A percentile compares a stretch with the other conserved stretches of the same genome.
These are phyloP conservation scores for Seiridium unicorne DNA, from an alignment of 2,329 filamentous ascomycete species.

Conservation along the genomic window DNA sequence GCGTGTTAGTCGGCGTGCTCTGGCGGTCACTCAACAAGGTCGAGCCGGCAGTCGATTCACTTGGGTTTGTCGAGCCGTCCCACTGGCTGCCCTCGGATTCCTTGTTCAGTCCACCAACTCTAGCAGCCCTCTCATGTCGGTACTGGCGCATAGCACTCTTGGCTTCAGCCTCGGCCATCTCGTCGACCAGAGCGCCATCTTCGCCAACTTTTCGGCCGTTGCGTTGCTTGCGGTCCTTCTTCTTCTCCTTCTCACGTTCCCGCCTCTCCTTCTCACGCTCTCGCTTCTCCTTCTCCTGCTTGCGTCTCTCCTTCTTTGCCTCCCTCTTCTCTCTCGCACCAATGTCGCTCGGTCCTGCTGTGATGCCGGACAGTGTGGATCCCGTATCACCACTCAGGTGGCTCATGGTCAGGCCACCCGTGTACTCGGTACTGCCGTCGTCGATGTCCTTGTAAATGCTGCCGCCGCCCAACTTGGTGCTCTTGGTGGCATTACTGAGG, in stretches of 20 bases:
- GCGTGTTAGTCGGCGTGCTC: conserved; percentile 54
- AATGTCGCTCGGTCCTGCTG: conserved; percentile 56
- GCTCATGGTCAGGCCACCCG: conserved; percentile 29
- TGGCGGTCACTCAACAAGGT: conserved; percentile 60
- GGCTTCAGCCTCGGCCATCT: conserved; percentile 61
- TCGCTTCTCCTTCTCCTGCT: conserved; percentile 40
- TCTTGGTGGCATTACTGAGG: conserved; percentile 76
- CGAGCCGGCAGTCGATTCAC: conserved; percentile 60
- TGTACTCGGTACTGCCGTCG: conserved; percentile 40
- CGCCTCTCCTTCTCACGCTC: conserved; percentile 18
- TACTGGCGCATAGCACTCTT: conserved; percentile 76
- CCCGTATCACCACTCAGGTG: conserved; percentile 38
- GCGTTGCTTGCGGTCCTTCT: conserved; percentile 29
- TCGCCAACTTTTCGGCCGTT: conserved; percentile 48
- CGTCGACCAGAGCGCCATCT: conserved; percentile 62
- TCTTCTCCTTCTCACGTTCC: conserved; percentile 44
- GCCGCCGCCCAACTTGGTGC: conserved; percentile 82
- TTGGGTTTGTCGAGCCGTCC: conserved; percentile 70
- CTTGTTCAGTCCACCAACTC: conserved; percentile 86
- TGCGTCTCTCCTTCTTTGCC: conserved; percentile 52
- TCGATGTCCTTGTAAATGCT: conserved; percentile 77
- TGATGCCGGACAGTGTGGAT: conserved; percentile 54
- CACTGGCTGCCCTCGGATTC: conserved; percentile 75
- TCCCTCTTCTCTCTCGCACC: conserved; percentile 52
- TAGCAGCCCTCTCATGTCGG: conserved; percentile 80